phyloP scores from a whole-genome alignment of 2,329 filamentous ascomycete genomes.

The Hypoxylon sp. region DNA sequence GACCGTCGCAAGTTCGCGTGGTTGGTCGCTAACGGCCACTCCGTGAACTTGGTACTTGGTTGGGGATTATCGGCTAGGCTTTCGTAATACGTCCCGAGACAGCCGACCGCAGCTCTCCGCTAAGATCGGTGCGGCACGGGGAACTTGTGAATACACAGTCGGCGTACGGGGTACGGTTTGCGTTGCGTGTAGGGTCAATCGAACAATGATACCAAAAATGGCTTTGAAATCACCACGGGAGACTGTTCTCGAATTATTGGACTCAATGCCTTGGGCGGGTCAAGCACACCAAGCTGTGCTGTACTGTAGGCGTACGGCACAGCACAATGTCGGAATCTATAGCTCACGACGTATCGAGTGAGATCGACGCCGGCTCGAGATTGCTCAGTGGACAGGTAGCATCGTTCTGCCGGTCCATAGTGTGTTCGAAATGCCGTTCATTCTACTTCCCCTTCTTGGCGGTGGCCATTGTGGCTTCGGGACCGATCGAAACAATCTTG shows the following conservation, averaged over 20 bases:
- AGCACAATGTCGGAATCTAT: constrained; percentile 37
- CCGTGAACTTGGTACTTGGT: constrained; percentile 40
- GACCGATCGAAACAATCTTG: constrained; percentile 42
- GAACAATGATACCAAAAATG: constrained; percentile 41
- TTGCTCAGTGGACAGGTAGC: constrained; percentile 44
- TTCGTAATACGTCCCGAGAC: constrained; percentile 28
- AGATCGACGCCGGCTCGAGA: constrained; percentile 46
- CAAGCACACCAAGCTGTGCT: constrained; percentile 19
- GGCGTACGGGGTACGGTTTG: constrained; percentile 1
- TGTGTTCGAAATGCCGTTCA: constrained; percentile 10
- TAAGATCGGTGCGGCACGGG: constrained; percentile 33
- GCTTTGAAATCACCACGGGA: constrained; percentile 29
- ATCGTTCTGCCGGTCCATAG: constrained; percentile 30
- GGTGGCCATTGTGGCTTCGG: constrained; percentile 30
- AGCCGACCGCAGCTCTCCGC: constrained; percentile 29
- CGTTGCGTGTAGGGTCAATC: constrained; percentile 16
- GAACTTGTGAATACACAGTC: constrained; percentile 26
- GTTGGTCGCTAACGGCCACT: constrained; percentile 37
- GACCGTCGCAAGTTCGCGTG: constrained; percentile 35
- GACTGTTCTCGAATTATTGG: constrained; percentile 21
- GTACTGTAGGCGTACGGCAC: constrained; percentile 38
- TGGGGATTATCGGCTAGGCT: constrained; percentile 27
- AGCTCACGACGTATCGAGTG: constrained; percentile 40
- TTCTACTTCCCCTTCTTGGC: constrained; percentile 32
- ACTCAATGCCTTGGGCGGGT: constrained; percentile 29